Conservation (phyloP, 2,329 filamentous ascomycete genomes). For the Colletotrichum salicis region DNA sequence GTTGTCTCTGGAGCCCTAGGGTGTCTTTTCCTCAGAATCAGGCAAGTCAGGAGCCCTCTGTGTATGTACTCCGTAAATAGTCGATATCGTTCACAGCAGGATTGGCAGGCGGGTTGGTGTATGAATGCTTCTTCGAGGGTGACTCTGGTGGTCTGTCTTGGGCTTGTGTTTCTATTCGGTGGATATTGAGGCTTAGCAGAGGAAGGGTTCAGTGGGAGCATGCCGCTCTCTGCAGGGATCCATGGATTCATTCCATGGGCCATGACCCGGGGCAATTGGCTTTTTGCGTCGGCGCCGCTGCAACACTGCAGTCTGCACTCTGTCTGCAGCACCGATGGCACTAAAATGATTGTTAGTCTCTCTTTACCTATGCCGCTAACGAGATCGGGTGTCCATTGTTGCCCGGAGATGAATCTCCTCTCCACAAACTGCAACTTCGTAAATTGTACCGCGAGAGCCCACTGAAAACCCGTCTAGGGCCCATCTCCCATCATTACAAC, state of each 20-base stretch:
- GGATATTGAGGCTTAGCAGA: conserved; percentile 24
- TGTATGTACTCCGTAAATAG: not conserved
- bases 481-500: not conserved
- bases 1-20: not conserved
- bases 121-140: not conserved
- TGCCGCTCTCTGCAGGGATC: conserved; percentile 20
- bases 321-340: conserved; percentile 25
- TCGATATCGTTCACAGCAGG: not conserved
- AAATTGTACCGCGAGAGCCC: not conserved
- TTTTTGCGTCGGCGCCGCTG: not conserved
- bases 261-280: not conserved
- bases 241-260: not conserved
- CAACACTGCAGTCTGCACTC: not conserved
- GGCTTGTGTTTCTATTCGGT: conserved; percentile 28
- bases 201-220: conserved; percentile 23
- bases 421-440: conserved; percentile 20
- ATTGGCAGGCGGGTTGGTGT: not conserved
- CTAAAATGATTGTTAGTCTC: conserved; percentile 11
- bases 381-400: conserved; percentile 30
- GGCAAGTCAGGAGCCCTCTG: conserved; percentile 11
- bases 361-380: conserved; percentile 2
- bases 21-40: conserved; percentile 18
- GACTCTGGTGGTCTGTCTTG: not conserved
- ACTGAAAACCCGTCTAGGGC: not conserved
- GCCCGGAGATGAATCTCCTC: conserved; percentile 33